Base-by-base conservation (phyloP, 345 rosid genomes). In the Salix suchowensis region DNA sequence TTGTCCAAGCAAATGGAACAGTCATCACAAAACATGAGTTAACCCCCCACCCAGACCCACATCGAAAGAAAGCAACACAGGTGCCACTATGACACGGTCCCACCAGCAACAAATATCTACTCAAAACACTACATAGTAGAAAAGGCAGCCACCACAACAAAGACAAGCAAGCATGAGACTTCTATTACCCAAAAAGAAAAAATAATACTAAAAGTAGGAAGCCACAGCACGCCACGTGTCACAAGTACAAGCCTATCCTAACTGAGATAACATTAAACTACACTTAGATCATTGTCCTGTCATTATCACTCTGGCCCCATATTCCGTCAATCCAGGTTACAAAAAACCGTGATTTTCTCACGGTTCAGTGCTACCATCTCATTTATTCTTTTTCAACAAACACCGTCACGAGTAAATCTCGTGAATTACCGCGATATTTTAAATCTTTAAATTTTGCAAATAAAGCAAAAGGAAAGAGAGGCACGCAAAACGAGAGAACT, bases 241-340 rank as follows among this genome's bases (percentile, higher is more conserved):
- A 8, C 23, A n/a, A 9, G 11, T 10, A 55, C 61, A 6, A 19
- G 24, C 23, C 61, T 3, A 55, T n/a, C 28, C 26, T n/a, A n/a
- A n/a, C 28, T n/a, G 13, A 54, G 62, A n/a, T 8, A 10, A 55
- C 5, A 55, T n/a, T 55, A n/a, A n/a, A 21, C 62, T 3, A 55
- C 24, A 55, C 12, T 34, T 11, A 55, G 13, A 3, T n/a, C 61
- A 55, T 55, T 12, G 23, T n/a, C 11, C 23, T 1, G 26, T 44
- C 72, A 54, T 40, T 21, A 39, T 52, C 52, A 39, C 6, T 55
- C 15, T 40, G 39, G 76, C 40, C 42, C 85, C 82, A 68, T 78
- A 2, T 65, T 23, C 50, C 74, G 7, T 39, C 9, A 71, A 58
- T 52, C 30, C 52, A 73, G 70, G 76, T 26, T 24, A 61, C 24